phyloP scores from a whole-genome alignment of 225 moss, liverwort and hornwort genomes.

The Physcomitrellopsis africana region DNA sequence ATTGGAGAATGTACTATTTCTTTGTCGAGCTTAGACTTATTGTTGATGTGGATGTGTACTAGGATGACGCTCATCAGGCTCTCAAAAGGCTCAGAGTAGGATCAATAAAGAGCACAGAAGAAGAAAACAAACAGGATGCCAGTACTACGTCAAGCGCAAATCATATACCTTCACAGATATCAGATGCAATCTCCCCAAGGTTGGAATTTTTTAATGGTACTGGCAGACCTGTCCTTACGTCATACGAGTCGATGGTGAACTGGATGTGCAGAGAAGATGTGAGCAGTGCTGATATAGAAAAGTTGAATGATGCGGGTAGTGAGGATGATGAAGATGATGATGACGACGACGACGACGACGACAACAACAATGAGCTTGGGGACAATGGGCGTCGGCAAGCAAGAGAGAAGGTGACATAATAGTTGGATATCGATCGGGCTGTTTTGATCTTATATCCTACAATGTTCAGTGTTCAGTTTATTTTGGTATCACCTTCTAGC shows the following conservation, averaged over 20 bases:
- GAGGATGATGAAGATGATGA: slow-evolving; percentile 75
- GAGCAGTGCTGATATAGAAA: slow-evolving; percentile 76
- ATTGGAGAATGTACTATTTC: neutral
- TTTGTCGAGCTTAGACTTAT: slow-evolving; percentile 28
- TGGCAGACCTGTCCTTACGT: slow-evolving; percentile 32
- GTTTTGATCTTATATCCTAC: slow-evolving; percentile 8
- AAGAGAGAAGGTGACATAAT: slow-evolving; percentile 52
- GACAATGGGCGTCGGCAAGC: slow-evolving; percentile 45
- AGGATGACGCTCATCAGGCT: slow-evolving; percentile 50
- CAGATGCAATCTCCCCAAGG: slow-evolving; percentile 41
- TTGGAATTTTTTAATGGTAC: slow-evolving; percentile 37
- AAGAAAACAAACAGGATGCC: slow-evolving; percentile 40
- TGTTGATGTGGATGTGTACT: slow-evolving; percentile 28
- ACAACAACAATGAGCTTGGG: slow-evolving; percentile 59
- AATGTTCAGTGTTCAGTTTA: slow-evolving; percentile 1
- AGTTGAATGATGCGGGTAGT: slow-evolving; percentile 74
- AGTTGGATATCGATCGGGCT: slow-evolving; percentile 21
- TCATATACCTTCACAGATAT: slow-evolving; percentile 37
- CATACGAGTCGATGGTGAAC: slow-evolving; percentile 65
- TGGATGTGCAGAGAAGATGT: slow-evolving; percentile 97
- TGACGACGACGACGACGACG: slow-evolving; percentile 77
- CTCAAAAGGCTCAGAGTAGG: slow-evolving; percentile 36
- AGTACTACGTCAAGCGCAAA: slow-evolving; percentile 35
- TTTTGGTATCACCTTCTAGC: slow-evolving; percentile 10
- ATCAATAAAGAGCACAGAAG: slow-evolving; percentile 28